A percentile compares a stretch with the other conserved stretches of the same genome.
Conservation (phyloP, 345 rosid species). For the Hypericum androsaemum region DNA sequence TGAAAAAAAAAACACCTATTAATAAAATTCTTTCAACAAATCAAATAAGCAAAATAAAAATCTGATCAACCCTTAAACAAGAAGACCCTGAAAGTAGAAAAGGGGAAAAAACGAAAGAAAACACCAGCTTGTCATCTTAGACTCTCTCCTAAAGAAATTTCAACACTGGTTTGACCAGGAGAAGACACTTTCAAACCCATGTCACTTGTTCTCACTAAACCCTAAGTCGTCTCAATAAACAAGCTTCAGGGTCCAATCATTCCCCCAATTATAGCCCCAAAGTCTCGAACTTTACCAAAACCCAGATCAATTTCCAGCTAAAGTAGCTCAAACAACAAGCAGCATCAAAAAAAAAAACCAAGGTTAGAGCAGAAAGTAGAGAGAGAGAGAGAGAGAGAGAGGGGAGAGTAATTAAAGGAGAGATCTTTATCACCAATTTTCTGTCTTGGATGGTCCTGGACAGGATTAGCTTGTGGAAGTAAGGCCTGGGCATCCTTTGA, state of each 20-base stretch:
- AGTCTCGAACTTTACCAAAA: slow-evolving; percentile 7
- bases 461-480: slow-evolving; percentile 65
- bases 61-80: too few species aligned
- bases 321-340: slow-evolving; percentile 19
- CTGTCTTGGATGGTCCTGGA: slow-evolving; percentile 52
- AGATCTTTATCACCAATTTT: slow-evolving; percentile 43
- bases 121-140: too few species aligned
- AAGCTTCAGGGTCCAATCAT: neutral
- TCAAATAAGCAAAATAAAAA: too few species aligned
- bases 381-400: slow-evolving; percentile 10
- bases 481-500: slow-evolving; percentile 61
- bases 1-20: too few species aligned
- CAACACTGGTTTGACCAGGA: too few species aligned
- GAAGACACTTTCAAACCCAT: too few species aligned
- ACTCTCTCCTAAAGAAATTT: too few species aligned
- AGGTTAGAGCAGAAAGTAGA: neutral
- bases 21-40: too few species aligned
- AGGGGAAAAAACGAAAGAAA: too few species aligned
- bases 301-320: neutral
- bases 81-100: too few species aligned
- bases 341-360: slow-evolving; percentile 55
- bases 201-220: neutral
- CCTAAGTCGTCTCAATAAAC: neutral
- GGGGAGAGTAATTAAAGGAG: slow-evolving; percentile 6
- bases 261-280: neutral